Conservation (phyloP, 345 rosid species). For the Euphorbia tirucalli region DNA sequence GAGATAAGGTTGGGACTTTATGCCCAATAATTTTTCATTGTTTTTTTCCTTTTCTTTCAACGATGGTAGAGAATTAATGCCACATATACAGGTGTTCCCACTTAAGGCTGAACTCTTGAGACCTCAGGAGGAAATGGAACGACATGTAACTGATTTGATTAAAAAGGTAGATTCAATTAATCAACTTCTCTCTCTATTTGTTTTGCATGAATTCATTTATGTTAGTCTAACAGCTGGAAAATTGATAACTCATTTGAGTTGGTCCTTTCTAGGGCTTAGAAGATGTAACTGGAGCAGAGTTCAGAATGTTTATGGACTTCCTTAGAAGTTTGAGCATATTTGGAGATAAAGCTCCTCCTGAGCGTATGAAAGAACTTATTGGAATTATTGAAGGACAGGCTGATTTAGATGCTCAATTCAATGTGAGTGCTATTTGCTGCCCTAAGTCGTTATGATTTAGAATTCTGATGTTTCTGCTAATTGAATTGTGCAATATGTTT, state of each 20-base stretch:
- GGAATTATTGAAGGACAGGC: slow-evolving; percentile 93
- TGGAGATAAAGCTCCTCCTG: slow-evolving; percentile 92
- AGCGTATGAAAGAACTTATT: slow-evolving; percentile 90
- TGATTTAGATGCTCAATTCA: slow-evolving; percentile 86
- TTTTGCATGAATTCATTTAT: slow-evolving; percentile 4
- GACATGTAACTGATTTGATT: slow-evolving; percentile 83
- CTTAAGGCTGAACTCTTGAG: slow-evolving; percentile 82
- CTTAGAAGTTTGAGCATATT: slow-evolving; percentile 78
- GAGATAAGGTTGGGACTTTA: slow-evolving; percentile 69
- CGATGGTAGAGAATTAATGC: slow-evolving; percentile 14
- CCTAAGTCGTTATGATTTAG: neutral
- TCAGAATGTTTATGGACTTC: slow-evolving; percentile 99
- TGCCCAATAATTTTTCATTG: neutral
- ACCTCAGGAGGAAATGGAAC: slow-evolving; percentile 97
- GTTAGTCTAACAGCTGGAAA: neutral
- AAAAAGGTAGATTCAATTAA: slow-evolving; percentile 52
- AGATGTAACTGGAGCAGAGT: slow-evolving; percentile 97
- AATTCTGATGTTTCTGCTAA: neutral
- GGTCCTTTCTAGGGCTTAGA: slow-evolving; percentile 63
- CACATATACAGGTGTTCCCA: slow-evolving; percentile 70
- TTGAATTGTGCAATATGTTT: neutral
- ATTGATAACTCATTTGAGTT: slow-evolving; percentile 17
- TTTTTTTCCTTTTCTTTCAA: neutral
- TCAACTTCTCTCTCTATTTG: neutral
- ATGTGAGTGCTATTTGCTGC: slow-evolving; percentile 45